Evolutionary conservation across 305 asterid species (phyloP).

Genomic region (Fraxinus platypoda): DNA sequence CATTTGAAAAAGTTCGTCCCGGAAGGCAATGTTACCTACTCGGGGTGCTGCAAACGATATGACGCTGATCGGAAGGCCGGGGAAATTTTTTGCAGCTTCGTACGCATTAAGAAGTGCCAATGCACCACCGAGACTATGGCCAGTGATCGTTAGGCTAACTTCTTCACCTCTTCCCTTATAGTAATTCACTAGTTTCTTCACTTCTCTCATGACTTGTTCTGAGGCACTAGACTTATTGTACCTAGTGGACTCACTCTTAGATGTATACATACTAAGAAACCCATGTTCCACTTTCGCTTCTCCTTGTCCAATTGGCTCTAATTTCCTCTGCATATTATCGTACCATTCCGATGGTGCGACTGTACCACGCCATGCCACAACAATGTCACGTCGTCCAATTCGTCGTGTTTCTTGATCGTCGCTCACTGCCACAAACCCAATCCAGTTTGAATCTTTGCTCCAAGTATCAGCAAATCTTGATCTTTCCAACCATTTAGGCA

Average conservation of each 20-base stretch:
- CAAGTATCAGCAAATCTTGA: conserved; percentile 49
- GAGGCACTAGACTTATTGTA: conserved; percentile 73
- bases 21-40: conserved; percentile 75
- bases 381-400: conserved; percentile 68
- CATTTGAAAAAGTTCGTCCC: conserved; percentile 63
- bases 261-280: conserved; percentile 69
- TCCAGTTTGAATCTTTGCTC: conserved; percentile 84
- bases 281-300: conserved; percentile 72
- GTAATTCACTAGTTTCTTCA: conserved; percentile 33
- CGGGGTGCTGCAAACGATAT: conserved; percentile 75
- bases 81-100: conserved; percentile 65
- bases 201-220: conserved; percentile 66
- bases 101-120: conserved; percentile 68
- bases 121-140: conserved; percentile 81
- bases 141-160: conserved; percentile 67
- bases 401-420: conserved; percentile 56
- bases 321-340: conserved; percentile 59
- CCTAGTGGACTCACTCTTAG: conserved; percentile 53
- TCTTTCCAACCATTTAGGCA: conserved; percentile 64
- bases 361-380: conserved; percentile 84
- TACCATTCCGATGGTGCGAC: conserved; percentile 81
- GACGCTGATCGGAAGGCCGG: conserved; percentile 45
- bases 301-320: conserved; percentile 56
- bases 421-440: conserved; percentile 72
- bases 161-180: conserved; percentile 47